Percentiles rank a stretch among this genome's conserved stretches.
These are phyloP conservation scores for Coprinellus micaceus DNA, from an alignment of 768 basidiomycete species.

Conservation along the genomic window DNA sequence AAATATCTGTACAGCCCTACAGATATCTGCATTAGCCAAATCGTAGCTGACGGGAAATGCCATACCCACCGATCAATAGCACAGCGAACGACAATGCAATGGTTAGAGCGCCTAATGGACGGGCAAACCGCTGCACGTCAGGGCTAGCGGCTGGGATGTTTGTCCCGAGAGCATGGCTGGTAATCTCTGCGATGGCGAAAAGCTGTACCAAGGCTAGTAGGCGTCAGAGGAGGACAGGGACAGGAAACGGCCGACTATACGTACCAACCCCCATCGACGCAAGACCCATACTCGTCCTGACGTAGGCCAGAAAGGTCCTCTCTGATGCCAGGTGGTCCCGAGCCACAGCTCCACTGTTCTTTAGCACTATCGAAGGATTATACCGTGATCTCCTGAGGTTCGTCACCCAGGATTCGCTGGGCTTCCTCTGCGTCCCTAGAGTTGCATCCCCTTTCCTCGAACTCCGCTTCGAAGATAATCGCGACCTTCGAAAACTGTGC, in stretches of 20 bases:
- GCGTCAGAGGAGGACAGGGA: not conserved
- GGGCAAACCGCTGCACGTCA: conserved; percentile 7
- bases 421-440: not conserved
- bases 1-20: conserved; percentile 14
- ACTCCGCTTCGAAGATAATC: not conserved
- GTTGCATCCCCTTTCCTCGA: not conserved
- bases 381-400: conserved; percentile 6
- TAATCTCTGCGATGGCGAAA: conserved; percentile 12
- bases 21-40: not conserved
- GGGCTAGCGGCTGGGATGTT: not conserved
- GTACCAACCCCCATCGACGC: conserved; percentile 50
- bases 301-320: conserved; percentile 52
- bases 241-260: conserved; percentile 20
- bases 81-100: conserved; percentile 5
- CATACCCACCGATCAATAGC: conserved; percentile 11
- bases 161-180: not conserved
- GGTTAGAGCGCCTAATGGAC: conserved; percentile 11
- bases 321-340: conserved; percentile 55
- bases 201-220: conserved; percentile 14
- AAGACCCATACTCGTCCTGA: conserved; percentile 51
- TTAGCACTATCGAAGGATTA: conserved; percentile 24
- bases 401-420: not conserved
- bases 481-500: not conserved
- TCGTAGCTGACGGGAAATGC: not conserved
- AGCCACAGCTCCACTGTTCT: conserved; percentile 51